Base-by-base conservation (phyloP, 73 alveolate species). In the Paramecium caudatum region DNA sequence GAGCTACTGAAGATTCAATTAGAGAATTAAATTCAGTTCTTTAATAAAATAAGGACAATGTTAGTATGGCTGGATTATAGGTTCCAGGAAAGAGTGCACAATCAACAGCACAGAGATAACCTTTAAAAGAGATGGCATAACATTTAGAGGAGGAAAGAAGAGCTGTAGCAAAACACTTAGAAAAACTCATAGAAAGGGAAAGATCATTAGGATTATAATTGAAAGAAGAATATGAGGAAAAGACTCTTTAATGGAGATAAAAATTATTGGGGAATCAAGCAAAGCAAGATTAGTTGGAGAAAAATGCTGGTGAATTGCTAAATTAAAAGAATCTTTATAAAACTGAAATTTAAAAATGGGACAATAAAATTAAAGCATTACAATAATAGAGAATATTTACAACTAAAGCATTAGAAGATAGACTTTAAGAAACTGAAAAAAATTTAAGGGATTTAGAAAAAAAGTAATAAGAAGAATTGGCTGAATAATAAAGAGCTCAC, bases 81-180 rank as follows among this genome's bases (percentile, higher is more conserved):
- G 84, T 17, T 32, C 61, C 84, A 34, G 47, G 50, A 4, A 32
- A 30, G 15, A 37, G 16, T 34, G 34, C 36, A 68, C 19, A 32
- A 5, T 17, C 25, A 34, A 30, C 25, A 7, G 84, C 48, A 32
- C 43, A 74, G 12, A 74, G 65, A 43, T 74, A 74, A 41, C 88
- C 88, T 4, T 30, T 74, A 15, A 74, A 74, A 45, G 88, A 74
- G 16, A 74, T 74, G 88, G 62, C 62, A 23, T 19, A 30, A 27
- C 88, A 74, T 74, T 74, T 74, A 74, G 88, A 74, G 21, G 88
- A 74, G 32, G 88, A 74, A 74, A 74, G 88, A 37, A 74, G 65
- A 45, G 88, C 88, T 43, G 88, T 74, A 7, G 62, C 88, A 9
- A 74, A 43, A 45, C 88, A 74, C 43, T 41, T 74, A 21, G 88